These are phyloP conservation scores for Arthrobotrys conoides DNA, from an alignment of 2,329 filamentous ascomycete genomes.

Conservation along the genomic window DNA sequence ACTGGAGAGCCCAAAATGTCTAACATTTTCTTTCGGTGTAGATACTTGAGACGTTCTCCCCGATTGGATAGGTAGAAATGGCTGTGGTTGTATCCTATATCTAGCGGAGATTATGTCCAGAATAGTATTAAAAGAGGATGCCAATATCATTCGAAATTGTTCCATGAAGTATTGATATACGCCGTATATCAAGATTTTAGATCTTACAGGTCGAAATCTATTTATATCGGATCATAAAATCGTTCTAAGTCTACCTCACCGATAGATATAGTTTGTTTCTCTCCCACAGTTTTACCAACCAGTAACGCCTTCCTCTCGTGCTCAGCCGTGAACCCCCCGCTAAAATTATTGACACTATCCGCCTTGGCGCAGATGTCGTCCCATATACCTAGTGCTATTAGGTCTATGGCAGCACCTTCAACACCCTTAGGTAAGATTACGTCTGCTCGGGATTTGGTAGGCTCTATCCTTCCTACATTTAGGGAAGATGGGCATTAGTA, in stretches of 20 bases:
- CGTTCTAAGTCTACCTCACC: constrained; percentile 51
- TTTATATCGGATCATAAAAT: constrained; percentile 58
- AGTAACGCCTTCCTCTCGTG: constrained; percentile 43
- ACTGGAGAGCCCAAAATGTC: constrained; percentile 35
- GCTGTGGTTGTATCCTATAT: constrained; percentile 10
- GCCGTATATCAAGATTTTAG: neutral
- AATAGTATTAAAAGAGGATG: constrained; percentile 5
- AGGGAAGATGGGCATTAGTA: neutral
- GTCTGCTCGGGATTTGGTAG: constrained; percentile 55
- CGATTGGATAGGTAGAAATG: constrained; percentile 33
- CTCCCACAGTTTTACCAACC: constrained; percentile 33
- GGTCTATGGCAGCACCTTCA: constrained; percentile 62
- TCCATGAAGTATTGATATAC: neutral
- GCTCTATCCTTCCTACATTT: constrained; percentile 52
- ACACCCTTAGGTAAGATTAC: constrained; percentile 60
- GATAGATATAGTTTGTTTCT: constrained; percentile 46
- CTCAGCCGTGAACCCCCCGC: constrained; percentile 29
- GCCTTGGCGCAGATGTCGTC: constrained; percentile 61
- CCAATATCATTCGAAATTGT: constrained; percentile 37
- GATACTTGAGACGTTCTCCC: constrained; percentile 42
- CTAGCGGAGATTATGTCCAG: constrained; percentile 20
- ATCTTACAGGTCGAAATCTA: neutral
- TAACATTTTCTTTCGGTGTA: constrained; percentile 56
- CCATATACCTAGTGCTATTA: constrained; percentile 64
- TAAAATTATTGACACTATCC: constrained; percentile 46